Base-by-base conservation (phyloP, 805 yeast species). In the Kluyveromyces wickerhamii region DNA sequence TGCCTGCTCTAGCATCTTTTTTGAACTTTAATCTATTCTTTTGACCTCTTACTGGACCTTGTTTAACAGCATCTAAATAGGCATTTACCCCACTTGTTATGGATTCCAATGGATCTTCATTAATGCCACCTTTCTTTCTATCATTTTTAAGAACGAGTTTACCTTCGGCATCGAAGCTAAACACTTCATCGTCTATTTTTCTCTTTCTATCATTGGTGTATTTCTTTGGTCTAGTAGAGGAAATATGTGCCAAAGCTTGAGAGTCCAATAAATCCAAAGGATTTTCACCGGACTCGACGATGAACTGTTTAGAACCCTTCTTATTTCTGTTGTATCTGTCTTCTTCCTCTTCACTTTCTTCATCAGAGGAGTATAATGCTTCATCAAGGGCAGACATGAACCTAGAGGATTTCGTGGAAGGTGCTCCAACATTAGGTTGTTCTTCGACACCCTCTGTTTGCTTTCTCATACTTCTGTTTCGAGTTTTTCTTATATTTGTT, bases 1-100 rank as follows among this genome's bases (percentile, higher is more conserved):
- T 69, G 15, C 62, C 66, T 20, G 70, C 70, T 32, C 67, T 66
- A 35, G 68, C 66, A 32, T 75, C 71, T 56, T 80, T 77, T 63
- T 81, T 84, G 65, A 76, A 89, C 63, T 87, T 89, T 69, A 89
- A 73, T 64, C 77, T 86, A 60, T 88, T 88, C 65, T 75, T 77
- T 66, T 85, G 96, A 39, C 96, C 96, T 60, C 95, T 79, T 3
- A 87, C 77, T 20, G 97, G 97, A 16, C 92, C 96, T 48, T 81
- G 83, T 57, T 75, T 80, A 16, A 92, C 86, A 5, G 98, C 98
- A 42, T 87, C 96, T 45, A 87, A 73, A 57, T 92, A 92, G 0
- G 96, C 97, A 53, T 83, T 83, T 44, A 89, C 74, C 12, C 96
- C 94, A 29, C 62, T 62, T 4, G 70, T 63, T 25, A 67, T 61